These are phyloP conservation scores for Diplosphaera chodatii DNA, from an alignment of 139 green algal species.

Conservation along the genomic window DNA sequence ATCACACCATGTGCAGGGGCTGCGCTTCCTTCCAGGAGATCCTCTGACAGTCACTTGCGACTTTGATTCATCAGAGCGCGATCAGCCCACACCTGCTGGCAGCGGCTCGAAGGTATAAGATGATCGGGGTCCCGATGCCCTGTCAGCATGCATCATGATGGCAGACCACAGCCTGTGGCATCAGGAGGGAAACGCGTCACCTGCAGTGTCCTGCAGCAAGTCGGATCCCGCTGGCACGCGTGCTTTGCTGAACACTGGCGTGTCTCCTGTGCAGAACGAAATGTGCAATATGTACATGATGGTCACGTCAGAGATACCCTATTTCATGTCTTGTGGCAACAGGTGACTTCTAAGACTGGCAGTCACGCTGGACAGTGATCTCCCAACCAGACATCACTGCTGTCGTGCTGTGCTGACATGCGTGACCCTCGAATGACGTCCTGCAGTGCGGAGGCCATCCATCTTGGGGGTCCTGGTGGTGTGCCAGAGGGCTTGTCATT, in stretches of 20 bases:
- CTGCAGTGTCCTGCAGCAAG: too few relatives aligned
- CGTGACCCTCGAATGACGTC: too few relatives aligned
- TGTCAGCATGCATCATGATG: too few relatives aligned
- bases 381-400: too few relatives aligned
- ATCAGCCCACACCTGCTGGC: conserved; percentile 24
- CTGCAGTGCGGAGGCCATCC: not conserved
- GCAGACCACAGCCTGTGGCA: too few relatives aligned
- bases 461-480: not conserved
- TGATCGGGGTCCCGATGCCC: too few relatives aligned
- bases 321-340: conserved; percentile 35
- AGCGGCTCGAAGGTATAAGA: conserved; percentile 38
- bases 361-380: too few relatives aligned
- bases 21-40: conserved; percentile 37
- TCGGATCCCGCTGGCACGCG: too few relatives aligned
- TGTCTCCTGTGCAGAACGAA: conserved; percentile 51
- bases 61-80: conserved; percentile 55
- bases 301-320: conserved; percentile 34
- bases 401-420: too few relatives aligned
- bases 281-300: conserved; percentile 96
- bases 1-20: not conserved
- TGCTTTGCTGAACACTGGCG: too few relatives aligned
- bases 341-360: too few relatives aligned
- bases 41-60: conserved; percentile 55
- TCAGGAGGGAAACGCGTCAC: too few relatives aligned
- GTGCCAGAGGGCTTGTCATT: not conserved